These are phyloP conservation scores for Scheffersomyces ergatensis DNA, from an alignment of 805 yeast species.

Conservation along the genomic window DNA sequence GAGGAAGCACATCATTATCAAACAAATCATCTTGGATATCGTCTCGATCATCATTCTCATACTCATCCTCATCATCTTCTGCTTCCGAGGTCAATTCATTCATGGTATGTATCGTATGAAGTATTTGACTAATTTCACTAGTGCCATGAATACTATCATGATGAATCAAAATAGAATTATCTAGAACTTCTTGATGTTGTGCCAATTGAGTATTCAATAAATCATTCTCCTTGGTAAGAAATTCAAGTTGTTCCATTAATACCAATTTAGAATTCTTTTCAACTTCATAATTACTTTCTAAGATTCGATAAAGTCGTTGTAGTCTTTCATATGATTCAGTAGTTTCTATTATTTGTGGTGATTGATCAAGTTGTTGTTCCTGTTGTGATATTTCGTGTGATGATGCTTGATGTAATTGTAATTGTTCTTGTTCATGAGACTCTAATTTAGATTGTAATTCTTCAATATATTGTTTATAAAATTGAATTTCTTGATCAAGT, in stretches of 20 bases:
- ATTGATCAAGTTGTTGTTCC: background rate
- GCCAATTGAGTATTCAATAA: slow-evolving; percentile 1
- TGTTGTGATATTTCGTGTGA: slow-evolving; percentile 2
- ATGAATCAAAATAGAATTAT: slow-evolving; percentile 2
- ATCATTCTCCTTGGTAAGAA: slow-evolving; percentile 36
- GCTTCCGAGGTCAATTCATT: slow-evolving; percentile 18
- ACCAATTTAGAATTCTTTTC: slow-evolving; percentile 51
- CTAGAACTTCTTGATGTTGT: background rate
- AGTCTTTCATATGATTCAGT: slow-evolving; percentile 15
- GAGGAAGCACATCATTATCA: background rate
- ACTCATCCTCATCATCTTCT: slow-evolving; percentile 10
- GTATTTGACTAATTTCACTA: background rate
- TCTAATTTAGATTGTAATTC: slow-evolving; percentile 26
- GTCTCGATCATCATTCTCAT: slow-evolving; percentile 9
- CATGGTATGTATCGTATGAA: slow-evolving; percentile 17
- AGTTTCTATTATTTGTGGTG: background rate
- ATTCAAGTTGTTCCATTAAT: slow-evolving; percentile 55
- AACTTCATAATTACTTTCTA: slow-evolving; percentile 50
- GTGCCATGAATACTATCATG: background rate
- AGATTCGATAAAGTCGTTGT: slow-evolving; percentile 33
- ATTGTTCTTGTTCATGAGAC: slow-evolving; percentile 1
- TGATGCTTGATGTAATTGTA: slow-evolving; percentile 7
- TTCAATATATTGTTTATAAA: slow-evolving; percentile 30
- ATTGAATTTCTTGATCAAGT: slow-evolving; percentile 25
- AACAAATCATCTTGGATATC: slow-evolving; percentile 2